A percentile compares a stretch with the other conserved stretches of the same genome.
phyloP scores from a whole-genome alignment of 371 early-diverging fungal species.

The Rhizopus stolonifer region DNA sequence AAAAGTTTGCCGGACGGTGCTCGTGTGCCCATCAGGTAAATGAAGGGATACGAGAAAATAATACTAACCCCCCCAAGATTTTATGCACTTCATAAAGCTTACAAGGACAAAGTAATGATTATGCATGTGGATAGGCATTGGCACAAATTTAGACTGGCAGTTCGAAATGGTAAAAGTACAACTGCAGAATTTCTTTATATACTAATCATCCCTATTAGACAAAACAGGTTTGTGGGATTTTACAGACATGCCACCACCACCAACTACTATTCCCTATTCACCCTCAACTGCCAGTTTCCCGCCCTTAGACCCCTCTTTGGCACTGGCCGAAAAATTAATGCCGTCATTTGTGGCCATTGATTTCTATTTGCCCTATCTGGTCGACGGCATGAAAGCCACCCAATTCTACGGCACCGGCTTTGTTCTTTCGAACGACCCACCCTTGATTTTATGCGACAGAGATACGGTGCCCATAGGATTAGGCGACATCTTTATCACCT shows the following conservation, averaged over 20 bases:
- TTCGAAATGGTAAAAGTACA: conserved; percentile 65
- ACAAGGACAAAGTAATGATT: conserved; percentile 75
- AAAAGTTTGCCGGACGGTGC: conserved; percentile 71
- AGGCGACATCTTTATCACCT: conserved; percentile 75
- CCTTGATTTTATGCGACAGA: conserved; percentile 74
- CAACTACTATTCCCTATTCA: conserved; percentile 38
- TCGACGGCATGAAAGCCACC: conserved; percentile 69
- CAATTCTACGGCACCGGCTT: conserved; percentile 73
- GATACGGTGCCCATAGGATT: conserved; percentile 75
- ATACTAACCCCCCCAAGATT: conserved; percentile 38
- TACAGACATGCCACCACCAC: conserved; percentile 67
- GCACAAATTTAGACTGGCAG: conserved; percentile 76
- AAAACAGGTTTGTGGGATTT: conserved; percentile 83
- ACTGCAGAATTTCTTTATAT: background rate
- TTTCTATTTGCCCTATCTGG: conserved; percentile 69
- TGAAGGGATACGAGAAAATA: background rate
- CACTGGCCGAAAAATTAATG: conserved; percentile 63
- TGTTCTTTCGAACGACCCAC: conserved; percentile 67
- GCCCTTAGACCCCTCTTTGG: conserved; percentile 56
- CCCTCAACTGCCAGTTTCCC: conserved; percentile 67
- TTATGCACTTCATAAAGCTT: conserved; percentile 65
- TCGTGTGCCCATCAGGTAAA: conserved; percentile 69
- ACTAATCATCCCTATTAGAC: conserved; percentile 26
- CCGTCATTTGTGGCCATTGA: conserved; percentile 73
- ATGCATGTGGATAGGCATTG: conserved; percentile 86